These are phyloP conservation scores for Pleurotus pulmonarius DNA, from an alignment of 768 basidiomycete species.

Conservation along the genomic window DNA sequence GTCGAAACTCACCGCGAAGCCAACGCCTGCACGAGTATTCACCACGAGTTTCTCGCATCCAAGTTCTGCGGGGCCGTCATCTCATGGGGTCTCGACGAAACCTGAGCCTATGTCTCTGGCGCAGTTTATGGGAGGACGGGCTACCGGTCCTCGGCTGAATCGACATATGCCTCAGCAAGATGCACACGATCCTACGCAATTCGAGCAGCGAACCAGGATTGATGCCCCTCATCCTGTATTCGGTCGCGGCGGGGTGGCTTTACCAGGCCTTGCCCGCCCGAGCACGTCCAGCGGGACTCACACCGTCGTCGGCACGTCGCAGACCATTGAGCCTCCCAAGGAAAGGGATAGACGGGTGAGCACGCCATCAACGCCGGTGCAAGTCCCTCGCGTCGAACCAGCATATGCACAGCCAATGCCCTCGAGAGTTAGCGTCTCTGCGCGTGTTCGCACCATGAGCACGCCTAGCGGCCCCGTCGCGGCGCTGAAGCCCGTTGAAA, in stretches of 20 bases:
- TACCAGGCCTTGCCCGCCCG: conserved; percentile 60
- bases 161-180: conserved; percentile 71
- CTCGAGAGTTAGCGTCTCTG: not conserved
- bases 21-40: conserved; percentile 7
- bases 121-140: conserved; percentile 77
- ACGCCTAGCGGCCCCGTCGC: conserved; percentile 11
- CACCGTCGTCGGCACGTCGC: not conserved
- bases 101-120: conserved; percentile 67
- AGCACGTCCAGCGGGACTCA: conserved; percentile 9
- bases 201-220: conserved; percentile 54
- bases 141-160: conserved; percentile 70
- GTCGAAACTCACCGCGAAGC: conserved; percentile 38
- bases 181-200: conserved; percentile 59
- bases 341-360: conserved; percentile 2
- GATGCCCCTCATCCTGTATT: conserved; percentile 70
- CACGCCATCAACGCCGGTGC: not conserved
- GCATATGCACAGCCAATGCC: not conserved
- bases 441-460: conserved; percentile 39
- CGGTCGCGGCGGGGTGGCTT: conserved; percentile 68
- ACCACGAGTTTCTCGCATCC: not conserved
- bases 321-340: not conserved
- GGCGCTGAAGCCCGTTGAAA: conserved; percentile 11
- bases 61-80: conserved; percentile 14
- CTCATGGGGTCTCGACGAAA: conserved; percentile 20
- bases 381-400: not conserved